Percentiles rank a stretch among this genome's conserved stretches.
These are phyloP conservation scores for Incumbomyces delicatus DNA, from an alignment of 2,329 filamentous ascomycete genomes.

Conservation along the genomic window DNA sequence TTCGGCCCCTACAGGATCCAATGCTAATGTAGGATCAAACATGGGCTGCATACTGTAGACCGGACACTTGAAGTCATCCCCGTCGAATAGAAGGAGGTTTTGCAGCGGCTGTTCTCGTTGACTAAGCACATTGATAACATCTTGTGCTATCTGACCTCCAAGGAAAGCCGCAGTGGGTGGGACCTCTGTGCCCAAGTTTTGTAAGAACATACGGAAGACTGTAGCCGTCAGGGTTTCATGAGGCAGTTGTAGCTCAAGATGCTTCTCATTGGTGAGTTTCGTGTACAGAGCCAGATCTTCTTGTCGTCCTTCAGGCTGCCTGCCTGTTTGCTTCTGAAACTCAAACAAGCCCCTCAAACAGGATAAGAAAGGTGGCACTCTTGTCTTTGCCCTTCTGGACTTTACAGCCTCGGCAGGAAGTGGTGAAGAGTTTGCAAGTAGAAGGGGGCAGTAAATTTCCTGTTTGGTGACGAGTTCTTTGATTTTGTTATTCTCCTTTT, in stretches of 20 bases:
- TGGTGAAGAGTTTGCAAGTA: constrained; percentile 70
- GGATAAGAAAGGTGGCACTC: constrained; percentile 74
- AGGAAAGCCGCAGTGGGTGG: constrained; percentile 81
- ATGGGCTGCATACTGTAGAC: constrained; percentile 74
- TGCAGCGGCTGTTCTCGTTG: constrained; percentile 89
- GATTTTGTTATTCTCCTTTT: constrained; percentile 58
- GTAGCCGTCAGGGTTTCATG: constrained; percentile 57
- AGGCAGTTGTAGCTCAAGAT: constrained; percentile 63
- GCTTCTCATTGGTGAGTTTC: constrained; percentile 63
- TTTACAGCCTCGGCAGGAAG: constrained; percentile 62
- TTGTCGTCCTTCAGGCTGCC: constrained; percentile 46
- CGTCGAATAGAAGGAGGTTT: constrained; percentile 88
- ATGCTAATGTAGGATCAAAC: constrained; percentile 26
- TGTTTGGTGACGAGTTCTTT: constrained; percentile 85
- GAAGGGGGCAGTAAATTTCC: constrained; percentile 79
- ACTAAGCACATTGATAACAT: constrained; percentile 92
- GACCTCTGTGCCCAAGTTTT: constrained; percentile 75
- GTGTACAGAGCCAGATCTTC: constrained; percentile 70
- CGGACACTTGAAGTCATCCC: constrained; percentile 64
- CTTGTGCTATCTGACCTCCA: constrained; percentile 83
- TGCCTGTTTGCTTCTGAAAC: constrained; percentile 55
- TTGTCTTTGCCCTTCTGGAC: constrained; percentile 56
- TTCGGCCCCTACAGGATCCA: neutral
- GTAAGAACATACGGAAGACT: constrained; percentile 72
- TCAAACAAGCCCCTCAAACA: constrained; percentile 87